phyloP scores from a whole-genome alignment of 148 eudicot genomes.

The Nepenthes mirabilis region DNA sequence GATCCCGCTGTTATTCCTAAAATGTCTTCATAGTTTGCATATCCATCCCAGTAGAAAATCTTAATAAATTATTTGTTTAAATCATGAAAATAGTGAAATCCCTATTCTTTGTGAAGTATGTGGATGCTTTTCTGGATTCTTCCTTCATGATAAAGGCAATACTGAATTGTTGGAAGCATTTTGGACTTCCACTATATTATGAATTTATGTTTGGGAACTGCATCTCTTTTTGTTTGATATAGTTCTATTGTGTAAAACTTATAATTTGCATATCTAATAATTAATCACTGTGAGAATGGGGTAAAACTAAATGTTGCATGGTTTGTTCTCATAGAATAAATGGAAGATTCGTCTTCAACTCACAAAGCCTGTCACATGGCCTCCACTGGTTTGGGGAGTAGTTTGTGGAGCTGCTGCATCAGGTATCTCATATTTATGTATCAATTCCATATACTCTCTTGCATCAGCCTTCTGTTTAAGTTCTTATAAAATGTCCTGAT shows the following conservation, averaged over 20 bases:
- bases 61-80: too few species aligned
- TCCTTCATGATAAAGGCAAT: too few species aligned
- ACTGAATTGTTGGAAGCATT: too few species aligned
- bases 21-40: too few species aligned
- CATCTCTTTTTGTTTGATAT: background rate
- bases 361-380: constrained; percentile 97
- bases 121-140: too few species aligned
- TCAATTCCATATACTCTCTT: background rate
- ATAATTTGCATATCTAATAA: too few species aligned
- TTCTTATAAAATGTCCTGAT: background rate
- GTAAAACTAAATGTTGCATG: constrained; percentile 6
- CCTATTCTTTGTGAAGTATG: too few species aligned
- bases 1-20: too few species aligned
- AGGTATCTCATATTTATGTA: constrained; percentile 25
- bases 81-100: too few species aligned
- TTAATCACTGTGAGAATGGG: background rate
- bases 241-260: too few species aligned
- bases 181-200: background rate
- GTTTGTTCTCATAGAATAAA: constrained; percentile 41
- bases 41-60: too few species aligned
- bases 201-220: background rate
- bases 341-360: constrained; percentile 99
- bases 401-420: constrained; percentile 99
- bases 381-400: constrained; percentile 96
- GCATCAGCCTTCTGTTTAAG: background rate